phyloP scores from a whole-genome alignment of 169 alveolate species.

The Fabrea salina region DNA sequence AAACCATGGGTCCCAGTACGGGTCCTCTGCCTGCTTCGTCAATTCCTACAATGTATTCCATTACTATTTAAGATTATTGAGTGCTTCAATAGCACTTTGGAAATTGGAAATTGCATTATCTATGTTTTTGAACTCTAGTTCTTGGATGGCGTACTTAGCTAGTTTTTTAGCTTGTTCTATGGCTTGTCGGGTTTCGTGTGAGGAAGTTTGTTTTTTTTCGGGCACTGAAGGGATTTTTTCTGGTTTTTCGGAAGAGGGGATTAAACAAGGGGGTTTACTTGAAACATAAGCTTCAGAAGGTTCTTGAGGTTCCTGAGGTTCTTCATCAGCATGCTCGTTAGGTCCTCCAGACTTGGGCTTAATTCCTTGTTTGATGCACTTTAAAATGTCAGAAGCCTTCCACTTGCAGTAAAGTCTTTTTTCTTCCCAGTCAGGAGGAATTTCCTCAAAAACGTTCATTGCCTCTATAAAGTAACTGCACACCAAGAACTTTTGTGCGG shows the following conservation, averaged over 20 bases:
- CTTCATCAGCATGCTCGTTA: not conserved
- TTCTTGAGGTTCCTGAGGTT: not conserved
- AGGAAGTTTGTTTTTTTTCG: not conserved
- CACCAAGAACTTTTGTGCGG: slow-evolving; percentile 22
- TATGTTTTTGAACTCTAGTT: slow-evolving; percentile 25
- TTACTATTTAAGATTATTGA: not conserved
- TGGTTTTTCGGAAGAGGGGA: not conserved
- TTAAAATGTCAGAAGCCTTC: slow-evolving; percentile 22
- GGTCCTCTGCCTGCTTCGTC: slow-evolving; percentile 99
- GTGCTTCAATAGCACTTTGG: slow-evolving; percentile 1
- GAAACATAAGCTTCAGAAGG: not conserved
- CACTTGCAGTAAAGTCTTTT: slow-evolving; percentile 27
- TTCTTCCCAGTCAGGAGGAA: slow-evolving; percentile 38
- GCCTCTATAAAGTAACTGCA: slow-evolving; percentile 23
- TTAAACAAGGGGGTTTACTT: not conserved
- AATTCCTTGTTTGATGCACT: not conserved
- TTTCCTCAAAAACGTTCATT: slow-evolving; percentile 7
- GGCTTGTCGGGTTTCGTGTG: not conserved
- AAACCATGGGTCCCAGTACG: slow-evolving; percentile 98
- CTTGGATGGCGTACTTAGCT: not conserved
- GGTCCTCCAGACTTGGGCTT: slow-evolving; percentile 29
- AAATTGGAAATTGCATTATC: not conserved
- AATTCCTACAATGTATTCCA: slow-evolving; percentile 86
- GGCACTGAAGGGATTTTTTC: not conserved
- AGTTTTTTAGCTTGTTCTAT: slow-evolving; percentile 17